Evolutionary conservation across 2,329 filamentous ascomycete species (phyloP).

Genomic region (Cordyceps cicadae): DNA sequence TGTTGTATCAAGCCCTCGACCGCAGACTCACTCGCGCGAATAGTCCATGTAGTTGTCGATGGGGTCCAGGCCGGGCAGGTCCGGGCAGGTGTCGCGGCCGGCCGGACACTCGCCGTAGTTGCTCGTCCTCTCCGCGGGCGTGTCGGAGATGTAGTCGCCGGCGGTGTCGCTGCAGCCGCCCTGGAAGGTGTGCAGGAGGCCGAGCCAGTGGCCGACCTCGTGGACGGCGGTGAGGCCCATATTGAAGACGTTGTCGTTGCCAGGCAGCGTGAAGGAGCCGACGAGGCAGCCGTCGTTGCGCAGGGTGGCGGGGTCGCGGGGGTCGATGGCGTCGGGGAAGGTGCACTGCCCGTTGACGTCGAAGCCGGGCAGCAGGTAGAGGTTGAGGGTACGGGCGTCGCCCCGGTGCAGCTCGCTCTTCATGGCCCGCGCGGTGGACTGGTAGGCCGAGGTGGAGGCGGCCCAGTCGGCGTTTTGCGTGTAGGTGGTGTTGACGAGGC

Average conservation of each 20-base stretch:
- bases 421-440: constrained; percentile 12
- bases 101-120: constrained; percentile 8
- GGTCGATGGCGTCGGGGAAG: constrained; percentile 23
- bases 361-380: constrained; percentile 33
- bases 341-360: constrained; percentile 32
- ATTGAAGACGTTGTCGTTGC: constrained; percentile 13
- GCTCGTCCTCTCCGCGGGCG: constrained; percentile 17
- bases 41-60: constrained; percentile 22
- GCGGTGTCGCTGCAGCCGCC: constrained; percentile 19
- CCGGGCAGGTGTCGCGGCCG: constrained; percentile 18
- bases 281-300: constrained; percentile 11
- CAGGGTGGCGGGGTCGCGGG: neutral
- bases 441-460: neutral
- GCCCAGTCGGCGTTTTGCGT: constrained; percentile 25
- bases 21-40: constrained; percentile 19
- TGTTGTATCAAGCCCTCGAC: too few species aligned
- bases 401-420: constrained; percentile 25
- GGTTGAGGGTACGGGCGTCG: constrained; percentile 29
- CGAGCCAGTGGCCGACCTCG: constrained; percentile 31
- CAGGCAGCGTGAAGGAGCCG: constrained; percentile 7
- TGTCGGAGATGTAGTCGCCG: constrained; percentile 20
- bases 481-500: constrained; percentile 19
- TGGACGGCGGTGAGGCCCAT: constrained; percentile 17
- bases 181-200: constrained; percentile 29
- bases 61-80: constrained; percentile 16